Evolutionary conservation across 176 grass and related monocot species (phyloP), one percentile per base, ranked within the genome.

Genomic region (Stipa capillata): DNA sequence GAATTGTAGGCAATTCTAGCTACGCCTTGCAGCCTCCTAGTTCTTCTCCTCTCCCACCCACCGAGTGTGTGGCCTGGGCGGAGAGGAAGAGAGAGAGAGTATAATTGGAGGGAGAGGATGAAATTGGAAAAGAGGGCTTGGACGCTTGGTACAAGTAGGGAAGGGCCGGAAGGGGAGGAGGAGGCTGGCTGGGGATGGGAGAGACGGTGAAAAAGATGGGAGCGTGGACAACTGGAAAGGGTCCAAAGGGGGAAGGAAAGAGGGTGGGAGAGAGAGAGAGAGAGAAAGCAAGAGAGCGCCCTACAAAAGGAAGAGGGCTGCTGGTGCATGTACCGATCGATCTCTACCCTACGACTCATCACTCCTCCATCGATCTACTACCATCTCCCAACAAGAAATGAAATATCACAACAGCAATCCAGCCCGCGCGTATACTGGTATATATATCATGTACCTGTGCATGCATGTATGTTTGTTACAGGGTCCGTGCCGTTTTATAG

Each of bases 161-260:
- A n/a, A n/a, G n/a, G n/a, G n/a, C 74, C 39, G 45, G 17, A 31
- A 69, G 42, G 41, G 4, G 59, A 23, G 48, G 74, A 55, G n/a
- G n/a, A n/a, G n/a, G n/a, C n/a, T n/a, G 31, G 28, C 15, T 4
- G 50, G 7, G 11, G 32, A n/a, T n/a, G n/a, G n/a, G n/a, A n/a
- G 53, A 20, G 65, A 51, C 51, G 73, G 83, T 82, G 79, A 89
- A 89, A 83, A 85, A 86, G 56, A n/a, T 47, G 54, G 71, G 84
- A 63, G 83, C 74, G 80, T 71, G 78, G 82, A 88, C 90, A 91
- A 91, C 90, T 91, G 90, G 90, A 88, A 88, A 88, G 82, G 74
- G 61, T 59, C 41, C 60, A 74, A 82, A 31, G 55, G n/a, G 17
- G n/a, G n/a, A n/a, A n/a, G n/a, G 29, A 39, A 44, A 33, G 77